Evolutionary conservation across 768 basidiomycete genomes (phyloP).

Genomic region (Infundibulicybe gibba): DNA sequence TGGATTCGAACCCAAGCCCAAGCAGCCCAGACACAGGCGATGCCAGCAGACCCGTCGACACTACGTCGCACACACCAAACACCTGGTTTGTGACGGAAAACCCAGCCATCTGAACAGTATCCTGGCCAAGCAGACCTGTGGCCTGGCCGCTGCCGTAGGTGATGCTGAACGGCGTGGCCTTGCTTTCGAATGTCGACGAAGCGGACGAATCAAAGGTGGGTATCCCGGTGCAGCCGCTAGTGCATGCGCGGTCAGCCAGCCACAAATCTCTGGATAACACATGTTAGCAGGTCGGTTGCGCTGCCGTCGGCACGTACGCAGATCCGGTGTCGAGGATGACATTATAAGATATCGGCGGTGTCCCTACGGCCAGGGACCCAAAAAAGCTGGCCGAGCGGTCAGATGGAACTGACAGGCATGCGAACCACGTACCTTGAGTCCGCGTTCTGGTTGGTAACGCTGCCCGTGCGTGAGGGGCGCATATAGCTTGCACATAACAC

Average conservation of each 20-base stretch:
- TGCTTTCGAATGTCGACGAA: slow-evolving; percentile 61
- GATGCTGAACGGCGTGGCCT: slow-evolving; percentile 57
- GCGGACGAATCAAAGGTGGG: slow-evolving; percentile 44
- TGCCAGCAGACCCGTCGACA: slow-evolving; percentile 57
- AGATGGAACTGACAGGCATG: slow-evolving; percentile 6
- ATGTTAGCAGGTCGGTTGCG: neutral
- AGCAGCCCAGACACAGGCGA: slow-evolving; percentile 83
- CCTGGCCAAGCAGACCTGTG: slow-evolving; percentile 63
- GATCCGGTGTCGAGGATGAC: slow-evolving; percentile 93
- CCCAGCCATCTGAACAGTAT: slow-evolving; percentile 86
- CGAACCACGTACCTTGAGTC: slow-evolving; percentile 52
- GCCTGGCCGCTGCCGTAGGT: slow-evolving; percentile 83
- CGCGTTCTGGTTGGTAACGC: slow-evolving; percentile 55
- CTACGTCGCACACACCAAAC: slow-evolving; percentile 58
- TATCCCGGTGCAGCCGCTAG: slow-evolving; percentile 39
- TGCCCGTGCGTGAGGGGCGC: slow-evolving; percentile 28
- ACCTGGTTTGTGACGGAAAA: slow-evolving; percentile 76
- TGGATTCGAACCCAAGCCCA: slow-evolving; percentile 76
- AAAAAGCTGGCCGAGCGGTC: slow-evolving; percentile 45
- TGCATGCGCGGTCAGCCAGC: slow-evolving; percentile 60
- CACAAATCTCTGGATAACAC: slow-evolving; percentile 66
- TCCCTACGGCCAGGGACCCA: slow-evolving; percentile 77
- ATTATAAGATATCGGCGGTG: slow-evolving; percentile 75
- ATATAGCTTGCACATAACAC: slow-evolving; percentile 1
- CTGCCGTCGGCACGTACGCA: slow-evolving; percentile 38